Evolutionary conservation across 441 rosid species (phyloP).

Genomic region (California macrophylla): DNA sequence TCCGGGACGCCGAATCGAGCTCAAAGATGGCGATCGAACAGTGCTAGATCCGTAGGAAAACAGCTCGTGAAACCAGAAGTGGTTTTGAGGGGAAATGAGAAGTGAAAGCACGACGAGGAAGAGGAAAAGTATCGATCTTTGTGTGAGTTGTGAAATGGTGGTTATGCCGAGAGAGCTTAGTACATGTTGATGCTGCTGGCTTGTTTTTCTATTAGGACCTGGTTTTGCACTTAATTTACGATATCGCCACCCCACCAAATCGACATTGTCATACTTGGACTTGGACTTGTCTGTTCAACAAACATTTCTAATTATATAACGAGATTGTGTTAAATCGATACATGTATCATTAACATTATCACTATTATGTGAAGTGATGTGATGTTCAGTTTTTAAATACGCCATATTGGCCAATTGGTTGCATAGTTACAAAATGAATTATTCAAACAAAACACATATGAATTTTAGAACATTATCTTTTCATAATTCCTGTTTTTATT

Average conservation of each 20-base stretch:
- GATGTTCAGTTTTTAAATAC: too few relatives aligned
- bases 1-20: background rate
- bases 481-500: too few relatives aligned
- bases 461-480: too few relatives aligned
- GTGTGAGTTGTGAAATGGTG: background rate
- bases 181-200: background rate
- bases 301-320: background rate
- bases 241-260: background rate
- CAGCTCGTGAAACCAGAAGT: constrained; percentile 1
- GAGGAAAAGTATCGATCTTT: background rate
- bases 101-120: too few relatives aligned
- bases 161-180: background rate
- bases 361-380: too few relatives aligned
- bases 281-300: too few relatives aligned
- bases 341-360: background rate
- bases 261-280: too few relatives aligned
- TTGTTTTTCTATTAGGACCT: background rate
- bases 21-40: background rate
- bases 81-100: background rate
- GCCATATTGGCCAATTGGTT: too few relatives aligned
- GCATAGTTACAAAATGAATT: too few relatives aligned
- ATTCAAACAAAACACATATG: too few relatives aligned
- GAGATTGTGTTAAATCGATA: background rate
- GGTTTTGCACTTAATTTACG: background rate
- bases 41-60: background rate